phyloP scores from a whole-genome alignment of 495 filamentous ascomycete genomes.

The Trichoderma erinaceum region DNA sequence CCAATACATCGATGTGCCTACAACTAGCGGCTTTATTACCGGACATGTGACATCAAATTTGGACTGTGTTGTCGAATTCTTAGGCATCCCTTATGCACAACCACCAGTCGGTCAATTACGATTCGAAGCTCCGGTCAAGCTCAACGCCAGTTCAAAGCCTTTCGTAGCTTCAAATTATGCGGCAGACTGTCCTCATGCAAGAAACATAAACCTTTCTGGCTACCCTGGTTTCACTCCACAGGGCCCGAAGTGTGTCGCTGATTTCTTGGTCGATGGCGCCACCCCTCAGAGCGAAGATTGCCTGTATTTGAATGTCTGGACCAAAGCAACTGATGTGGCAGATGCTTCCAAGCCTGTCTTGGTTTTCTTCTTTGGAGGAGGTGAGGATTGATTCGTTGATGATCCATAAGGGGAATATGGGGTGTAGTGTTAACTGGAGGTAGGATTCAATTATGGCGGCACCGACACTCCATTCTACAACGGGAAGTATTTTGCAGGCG shows the following conservation, averaged over 20 bases:
- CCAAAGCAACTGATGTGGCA: constrained; percentile 15
- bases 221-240: constrained; percentile 21
- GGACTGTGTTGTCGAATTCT: constrained; percentile 35
- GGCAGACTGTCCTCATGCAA: constrained; percentile 24
- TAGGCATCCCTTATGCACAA: constrained; percentile 51
- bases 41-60: constrained; percentile 6
- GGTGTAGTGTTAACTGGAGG: neutral
- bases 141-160: constrained; percentile 16
- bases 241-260: constrained; percentile 24
- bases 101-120: constrained; percentile 43
- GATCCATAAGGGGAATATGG: neutral
- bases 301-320: constrained; percentile 18
- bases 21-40: neutral
- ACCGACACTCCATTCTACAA: constrained; percentile 16
- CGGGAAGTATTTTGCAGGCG: neutral
- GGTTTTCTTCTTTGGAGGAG: constrained; percentile 19
- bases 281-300: constrained; percentile 23
- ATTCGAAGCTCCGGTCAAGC: constrained; percentile 31
- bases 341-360: constrained; percentile 19
- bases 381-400: neutral
- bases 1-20: neutral
- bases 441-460: neutral
- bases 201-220: constrained; percentile 17
- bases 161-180: constrained; percentile 19
- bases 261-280: constrained; percentile 23